phyloP scores from a whole-genome alignment of 306 rosid species.

The Sesbania bispinosa region DNA sequence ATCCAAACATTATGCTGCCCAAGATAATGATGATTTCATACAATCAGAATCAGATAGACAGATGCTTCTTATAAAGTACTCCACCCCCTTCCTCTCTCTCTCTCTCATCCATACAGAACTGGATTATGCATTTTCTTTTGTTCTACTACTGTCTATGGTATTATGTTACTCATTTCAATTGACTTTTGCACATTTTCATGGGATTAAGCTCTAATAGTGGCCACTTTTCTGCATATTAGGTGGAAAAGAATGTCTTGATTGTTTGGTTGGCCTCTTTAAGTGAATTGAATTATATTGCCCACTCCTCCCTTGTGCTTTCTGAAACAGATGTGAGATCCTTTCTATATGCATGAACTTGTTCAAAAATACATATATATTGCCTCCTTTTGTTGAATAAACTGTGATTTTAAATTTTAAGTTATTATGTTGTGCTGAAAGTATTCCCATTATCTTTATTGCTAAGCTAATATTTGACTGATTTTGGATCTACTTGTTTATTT shows the following conservation, averaged over 20 bases:
- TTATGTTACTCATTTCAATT: neutral
- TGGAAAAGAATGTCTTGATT: conserved; percentile 6
- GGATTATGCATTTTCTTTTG: conserved; percentile 17
- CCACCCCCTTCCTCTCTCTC: neutral
- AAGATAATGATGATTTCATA: conserved; percentile 75
- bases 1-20: conserved; percentile 51
- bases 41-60: conserved; percentile 92
- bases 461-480: conserved; percentile 6
- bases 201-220: neutral
- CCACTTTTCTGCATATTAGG: neutral
- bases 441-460: too few species aligned
- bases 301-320: neutral
- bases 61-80: conserved; percentile 80
- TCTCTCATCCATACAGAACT: neutral
- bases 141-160: neutral
- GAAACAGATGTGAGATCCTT: neutral
- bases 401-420: neutral
- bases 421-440: too few species aligned
- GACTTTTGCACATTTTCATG: neutral
- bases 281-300: neutral
- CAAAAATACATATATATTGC: neutral
- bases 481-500: neutral
- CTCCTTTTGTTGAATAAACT: neutral
- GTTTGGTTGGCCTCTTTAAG: conserved; percentile 16
- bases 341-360: conserved; percentile 18